Conservation (phyloP, 257 asterid species). For the Forsythia suspensa region DNA sequence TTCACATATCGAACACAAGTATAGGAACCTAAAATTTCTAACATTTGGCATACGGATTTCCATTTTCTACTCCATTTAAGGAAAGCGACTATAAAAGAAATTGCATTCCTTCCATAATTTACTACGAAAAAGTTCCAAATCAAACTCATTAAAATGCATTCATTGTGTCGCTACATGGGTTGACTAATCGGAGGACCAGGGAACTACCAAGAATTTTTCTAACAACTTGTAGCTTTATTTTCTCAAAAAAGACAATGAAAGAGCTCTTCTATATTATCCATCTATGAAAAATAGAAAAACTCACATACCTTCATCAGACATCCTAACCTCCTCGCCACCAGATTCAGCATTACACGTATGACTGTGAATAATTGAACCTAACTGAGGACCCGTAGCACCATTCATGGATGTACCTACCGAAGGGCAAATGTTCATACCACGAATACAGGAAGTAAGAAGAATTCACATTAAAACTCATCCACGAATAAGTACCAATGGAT, state of each 20-base stretch:
- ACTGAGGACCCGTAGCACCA: conserved; percentile 8
- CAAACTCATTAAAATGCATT: not conserved
- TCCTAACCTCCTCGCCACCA: not conserved
- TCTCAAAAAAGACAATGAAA: not conserved
- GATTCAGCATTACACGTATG: conserved; percentile 14
- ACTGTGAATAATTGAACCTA: conserved; percentile 14
- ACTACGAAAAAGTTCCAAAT: not conserved
- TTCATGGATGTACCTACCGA: conserved; percentile 22
- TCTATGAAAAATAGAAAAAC: not conserved
- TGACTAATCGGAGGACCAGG: not conserved
- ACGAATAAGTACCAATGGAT: conserved; percentile 29
- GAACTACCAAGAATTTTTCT: not conserved
- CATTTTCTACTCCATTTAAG: not conserved
- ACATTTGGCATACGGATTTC: not conserved
- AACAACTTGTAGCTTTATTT: not conserved
- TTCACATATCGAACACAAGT: not conserved
- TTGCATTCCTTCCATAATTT: not conserved
- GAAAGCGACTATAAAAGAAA: not conserved
- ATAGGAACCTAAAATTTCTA: not conserved
- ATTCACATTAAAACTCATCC: not conserved
- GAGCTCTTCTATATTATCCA: not conserved
- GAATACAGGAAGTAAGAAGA: not conserved
- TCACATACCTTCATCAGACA: conserved; percentile 13
- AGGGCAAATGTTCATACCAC: conserved; percentile 4
- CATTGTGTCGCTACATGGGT: not conserved